Evolutionary conservation across 2,329 filamentous ascomycete genomes (phyloP), one percentile per base, ranked within the genome.

Genomic region (Macrophomina pseudophaseolina): DNA sequence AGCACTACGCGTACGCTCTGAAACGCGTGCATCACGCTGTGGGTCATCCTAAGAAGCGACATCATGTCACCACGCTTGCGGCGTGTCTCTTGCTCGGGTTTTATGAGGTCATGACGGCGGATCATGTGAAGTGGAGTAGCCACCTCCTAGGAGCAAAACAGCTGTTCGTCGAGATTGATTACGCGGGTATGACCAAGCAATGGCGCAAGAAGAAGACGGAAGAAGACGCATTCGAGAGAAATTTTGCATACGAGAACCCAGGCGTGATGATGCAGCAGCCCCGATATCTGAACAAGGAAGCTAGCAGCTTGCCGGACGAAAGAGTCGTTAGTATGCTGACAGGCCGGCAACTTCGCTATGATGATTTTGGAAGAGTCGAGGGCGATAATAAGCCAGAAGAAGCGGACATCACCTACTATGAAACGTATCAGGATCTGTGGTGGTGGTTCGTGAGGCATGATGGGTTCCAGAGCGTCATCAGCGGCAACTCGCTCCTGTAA

Each of bases 361-460:
- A 89, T 70, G 79, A 86, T 48, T 84, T 84, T 71, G 86, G 86
- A 0, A 80, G 81, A 53, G 76, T 88, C 12, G 74, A 69, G 32
- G 65, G 67, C 8, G 62, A 42, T 69, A 69, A 40, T 49, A 73
- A 78, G 64, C 80, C 70, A 67, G 64, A 82, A 35, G 78, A 79
- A 9, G 12, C 73, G 58, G 94, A 98, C 68, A 85, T 97, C 56
- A 89, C 92, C 69, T 89, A 87, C 48, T 97, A 91, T 73, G 91
- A 95, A 73, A 90, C 91, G 16, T 84, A 95, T 46, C 88, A 91
- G 70, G 95, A 98, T 78, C 80, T 98, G 5, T 96, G 91, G 75
- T 99, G 94, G 94, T 97, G 93, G 91, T 97, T 94, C 76, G 90
- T 87, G 72, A 97, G 97, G 78, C 95, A 97, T 83, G 95, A 98